A percentile compares a stretch with the other conserved stretches of the same genome.
Conservation (phyloP, 768 basidiomycete species). For the Lactifluus hygrophoroides region DNA sequence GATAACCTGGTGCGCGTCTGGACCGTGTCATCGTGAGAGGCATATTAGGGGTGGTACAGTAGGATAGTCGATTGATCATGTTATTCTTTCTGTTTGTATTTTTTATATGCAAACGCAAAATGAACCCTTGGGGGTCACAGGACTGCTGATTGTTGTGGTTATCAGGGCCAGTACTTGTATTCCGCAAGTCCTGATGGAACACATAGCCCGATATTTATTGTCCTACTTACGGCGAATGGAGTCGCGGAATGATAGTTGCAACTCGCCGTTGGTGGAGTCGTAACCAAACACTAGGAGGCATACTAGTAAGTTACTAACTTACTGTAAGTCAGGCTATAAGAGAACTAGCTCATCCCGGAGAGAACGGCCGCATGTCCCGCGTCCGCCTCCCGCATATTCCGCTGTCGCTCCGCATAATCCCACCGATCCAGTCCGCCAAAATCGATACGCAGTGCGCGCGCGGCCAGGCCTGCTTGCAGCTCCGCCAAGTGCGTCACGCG, state of each 20-base stretch:
- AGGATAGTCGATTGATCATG: slow-evolving; percentile 8
- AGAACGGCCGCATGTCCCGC: neutral
- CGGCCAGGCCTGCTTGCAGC: slow-evolving; percentile 58
- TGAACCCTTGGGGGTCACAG: slow-evolving; percentile 12
- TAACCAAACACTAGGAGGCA: too few species aligned
- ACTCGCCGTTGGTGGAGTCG: too few species aligned
- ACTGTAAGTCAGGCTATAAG: too few species aligned
- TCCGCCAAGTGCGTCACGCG: slow-evolving; percentile 61
- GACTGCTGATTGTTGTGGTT: neutral
- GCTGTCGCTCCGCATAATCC: slow-evolving; percentile 52
- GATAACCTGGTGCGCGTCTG: slow-evolving; percentile 92
- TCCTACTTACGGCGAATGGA: too few species aligned
- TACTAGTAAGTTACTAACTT: too few species aligned
- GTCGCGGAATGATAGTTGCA: too few species aligned
- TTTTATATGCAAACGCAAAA: slow-evolving; percentile 21
- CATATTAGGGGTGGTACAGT: slow-evolving; percentile 11
- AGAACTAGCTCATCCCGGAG: neutral
- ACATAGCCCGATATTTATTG: too few species aligned
- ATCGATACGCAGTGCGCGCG: slow-evolving; percentile 55
- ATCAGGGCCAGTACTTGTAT: neutral
- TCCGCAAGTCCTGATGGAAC: too few species aligned
- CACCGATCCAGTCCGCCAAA: slow-evolving; percentile 73
- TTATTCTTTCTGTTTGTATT: slow-evolving; percentile 21
- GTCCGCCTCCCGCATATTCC: slow-evolving; percentile 53
- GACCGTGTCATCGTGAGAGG: slow-evolving; percentile 56